Conservation (phyloP, 139 green algal genomes). For the Spirogloea muscicola region DNA sequence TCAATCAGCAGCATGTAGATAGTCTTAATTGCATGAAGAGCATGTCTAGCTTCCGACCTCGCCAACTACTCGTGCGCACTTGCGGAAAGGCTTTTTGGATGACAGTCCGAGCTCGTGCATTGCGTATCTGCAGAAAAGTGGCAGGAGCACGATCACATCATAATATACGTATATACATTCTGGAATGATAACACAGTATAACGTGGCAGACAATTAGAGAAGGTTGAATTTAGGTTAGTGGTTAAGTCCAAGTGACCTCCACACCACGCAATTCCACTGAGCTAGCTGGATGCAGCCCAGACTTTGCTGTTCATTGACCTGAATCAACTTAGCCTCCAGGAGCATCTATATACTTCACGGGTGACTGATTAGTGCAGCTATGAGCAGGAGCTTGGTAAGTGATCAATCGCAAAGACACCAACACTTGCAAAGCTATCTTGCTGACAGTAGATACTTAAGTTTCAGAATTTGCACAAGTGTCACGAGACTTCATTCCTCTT, state of each 20-base stretch:
- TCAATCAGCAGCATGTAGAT: background rate
- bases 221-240: background rate
- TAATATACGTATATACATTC: background rate
- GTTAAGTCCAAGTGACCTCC: background rate
- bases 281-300: background rate
- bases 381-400: no score
- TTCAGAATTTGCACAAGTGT: background rate
- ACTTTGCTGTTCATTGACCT: no score
- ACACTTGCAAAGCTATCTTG: no score
- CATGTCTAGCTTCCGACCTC: conserved; percentile 54
- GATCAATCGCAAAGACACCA: no score
- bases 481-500: background rate
- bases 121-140: conserved; percentile 56
- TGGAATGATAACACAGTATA: background rate
- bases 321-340: no score
- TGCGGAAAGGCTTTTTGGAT: conserved; percentile 74
- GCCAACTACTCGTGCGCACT: conserved; percentile 94
- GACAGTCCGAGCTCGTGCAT: conserved; percentile 92
- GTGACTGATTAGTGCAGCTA: no score
- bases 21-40: background rate
- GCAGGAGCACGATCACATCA: background rate
- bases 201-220: background rate
- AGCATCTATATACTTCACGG: no score
- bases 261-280: background rate
- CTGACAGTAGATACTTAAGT: no score